Percentiles rank a stretch among this genome's conserved stretches.
Conservation (phyloP, 352 stramenopile species). For the Albugo candida region DNA sequence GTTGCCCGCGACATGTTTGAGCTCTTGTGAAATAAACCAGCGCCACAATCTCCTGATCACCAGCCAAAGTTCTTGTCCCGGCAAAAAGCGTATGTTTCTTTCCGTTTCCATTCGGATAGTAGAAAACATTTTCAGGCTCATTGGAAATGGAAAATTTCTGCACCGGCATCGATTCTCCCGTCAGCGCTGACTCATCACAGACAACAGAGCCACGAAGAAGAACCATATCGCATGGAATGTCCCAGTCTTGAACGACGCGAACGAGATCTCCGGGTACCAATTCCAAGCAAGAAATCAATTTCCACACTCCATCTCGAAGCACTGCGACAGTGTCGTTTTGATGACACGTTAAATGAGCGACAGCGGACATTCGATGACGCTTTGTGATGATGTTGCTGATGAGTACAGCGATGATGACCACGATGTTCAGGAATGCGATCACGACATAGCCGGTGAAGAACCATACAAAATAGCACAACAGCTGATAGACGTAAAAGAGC, state of each 20-base stretch:
- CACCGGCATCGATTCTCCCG: slow-evolving; percentile 72
- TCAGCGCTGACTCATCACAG: slow-evolving; percentile 59
- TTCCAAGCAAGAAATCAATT: slow-evolving; percentile 20
- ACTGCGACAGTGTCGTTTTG: slow-evolving; percentile 39
- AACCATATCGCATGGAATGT: slow-evolving; percentile 47
- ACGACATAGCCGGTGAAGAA: slow-evolving; percentile 50
- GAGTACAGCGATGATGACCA: slow-evolving; percentile 30
- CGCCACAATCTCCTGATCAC: slow-evolving; percentile 37
- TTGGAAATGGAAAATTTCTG: slow-evolving; percentile 48
- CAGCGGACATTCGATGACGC: slow-evolving; percentile 25
- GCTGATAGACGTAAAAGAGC: slow-evolving; percentile 62
- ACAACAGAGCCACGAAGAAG: slow-evolving; percentile 45
- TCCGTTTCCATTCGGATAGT: slow-evolving; percentile 25
- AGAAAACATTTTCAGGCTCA: slow-evolving; percentile 14
- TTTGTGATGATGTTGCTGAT: slow-evolving; percentile 49
- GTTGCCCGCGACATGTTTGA: slow-evolving; percentile 65
- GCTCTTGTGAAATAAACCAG: slow-evolving; percentile 68
- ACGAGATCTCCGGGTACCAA: slow-evolving; percentile 55
- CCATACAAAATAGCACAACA: slow-evolving; percentile 47
- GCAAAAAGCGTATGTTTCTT: slow-evolving; percentile 81
- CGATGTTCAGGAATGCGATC: slow-evolving; percentile 34
- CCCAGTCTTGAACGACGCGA: slow-evolving; percentile 37
- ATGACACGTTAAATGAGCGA: slow-evolving; percentile 47
- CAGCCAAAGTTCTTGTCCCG: slow-evolving; percentile 60
- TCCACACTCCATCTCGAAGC: slow-evolving; percentile 31